Conservation (phyloP, 345 rosid species). For the Syzygium jambos region DNA sequence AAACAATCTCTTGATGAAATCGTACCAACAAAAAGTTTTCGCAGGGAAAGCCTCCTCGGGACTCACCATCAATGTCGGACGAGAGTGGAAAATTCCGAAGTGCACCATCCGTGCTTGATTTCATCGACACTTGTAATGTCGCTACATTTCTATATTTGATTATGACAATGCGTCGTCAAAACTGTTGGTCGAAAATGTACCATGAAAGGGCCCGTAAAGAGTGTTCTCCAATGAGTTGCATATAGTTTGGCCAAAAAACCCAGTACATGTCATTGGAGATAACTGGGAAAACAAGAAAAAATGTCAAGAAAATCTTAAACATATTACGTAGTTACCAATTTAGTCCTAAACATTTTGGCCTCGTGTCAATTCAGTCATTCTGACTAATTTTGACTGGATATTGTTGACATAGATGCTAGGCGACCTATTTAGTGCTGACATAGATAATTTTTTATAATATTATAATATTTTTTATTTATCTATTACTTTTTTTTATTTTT, state of each 20-base stretch:
- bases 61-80: accelerated
- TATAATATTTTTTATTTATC: too few relatives aligned
- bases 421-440: too few relatives aligned
- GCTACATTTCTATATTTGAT: background rate
- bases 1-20: too few relatives aligned
- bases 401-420: too few relatives aligned
- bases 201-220: background rate
- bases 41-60: background rate
- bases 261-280: background rate
- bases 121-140: background rate
- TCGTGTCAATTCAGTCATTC: too few relatives aligned
- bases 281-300: background rate
- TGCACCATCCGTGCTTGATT: background rate
- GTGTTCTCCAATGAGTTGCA: background rate
- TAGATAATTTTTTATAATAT: too few relatives aligned
- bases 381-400: too few relatives aligned
- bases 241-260: background rate
- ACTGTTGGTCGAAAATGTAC: background rate
- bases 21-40: accelerated
- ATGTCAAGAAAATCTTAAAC: too few relatives aligned
- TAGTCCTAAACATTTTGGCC: too few relatives aligned
- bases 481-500: too few relatives aligned
- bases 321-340: too few relatives aligned
- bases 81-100: accelerated
- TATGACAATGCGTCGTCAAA: background rate